A percentile compares a stretch with the other conserved stretches of the same genome.
These are phyloP conservation scores for Candida sonorensis DNA, from an alignment of 805 yeast genomes.

Conservation along the genomic window DNA sequence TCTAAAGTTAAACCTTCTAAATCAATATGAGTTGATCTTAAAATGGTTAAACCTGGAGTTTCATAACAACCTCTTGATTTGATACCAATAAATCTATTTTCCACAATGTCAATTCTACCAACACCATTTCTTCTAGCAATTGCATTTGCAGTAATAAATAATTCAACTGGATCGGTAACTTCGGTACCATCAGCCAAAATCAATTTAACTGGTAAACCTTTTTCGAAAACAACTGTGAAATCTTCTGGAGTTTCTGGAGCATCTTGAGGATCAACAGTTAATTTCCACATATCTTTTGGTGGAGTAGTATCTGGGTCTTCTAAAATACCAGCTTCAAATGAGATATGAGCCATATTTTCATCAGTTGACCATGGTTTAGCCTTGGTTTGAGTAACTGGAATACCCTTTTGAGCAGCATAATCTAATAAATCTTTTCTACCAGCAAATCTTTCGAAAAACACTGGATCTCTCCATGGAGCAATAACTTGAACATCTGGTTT, in stretches of 20 bases:
- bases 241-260: constrained; percentile 94
- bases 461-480: constrained; percentile 99
- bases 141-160: constrained; percentile 87
- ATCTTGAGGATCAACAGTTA: constrained; percentile 90
- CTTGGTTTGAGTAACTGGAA: constrained; percentile 95
- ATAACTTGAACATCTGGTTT: constrained; percentile 95
- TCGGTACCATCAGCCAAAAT: constrained; percentile 48
- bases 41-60: constrained; percentile 94
- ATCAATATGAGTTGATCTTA: constrained; percentile 92
- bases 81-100: constrained; percentile 97
- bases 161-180: constrained; percentile 83
- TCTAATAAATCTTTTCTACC: constrained; percentile 96
- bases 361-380: constrained; percentile 99
- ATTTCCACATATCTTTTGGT: constrained; percentile 99
- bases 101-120: constrained; percentile 98
- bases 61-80: constrained; percentile 99
- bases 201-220: constrained; percentile 86
- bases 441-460: constrained; percentile 88
- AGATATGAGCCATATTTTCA: constrained; percentile 98
- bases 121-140: constrained; percentile 99
- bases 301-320: constrained; percentile 99
- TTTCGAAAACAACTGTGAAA: constrained; percentile 70
- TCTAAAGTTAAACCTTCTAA: constrained; percentile 95
- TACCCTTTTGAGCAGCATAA: constrained; percentile 86
- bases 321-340: constrained; percentile 98